Conservation (phyloP, 768 basidiomycete genomes). For the Lentinula raphanica region DNA sequence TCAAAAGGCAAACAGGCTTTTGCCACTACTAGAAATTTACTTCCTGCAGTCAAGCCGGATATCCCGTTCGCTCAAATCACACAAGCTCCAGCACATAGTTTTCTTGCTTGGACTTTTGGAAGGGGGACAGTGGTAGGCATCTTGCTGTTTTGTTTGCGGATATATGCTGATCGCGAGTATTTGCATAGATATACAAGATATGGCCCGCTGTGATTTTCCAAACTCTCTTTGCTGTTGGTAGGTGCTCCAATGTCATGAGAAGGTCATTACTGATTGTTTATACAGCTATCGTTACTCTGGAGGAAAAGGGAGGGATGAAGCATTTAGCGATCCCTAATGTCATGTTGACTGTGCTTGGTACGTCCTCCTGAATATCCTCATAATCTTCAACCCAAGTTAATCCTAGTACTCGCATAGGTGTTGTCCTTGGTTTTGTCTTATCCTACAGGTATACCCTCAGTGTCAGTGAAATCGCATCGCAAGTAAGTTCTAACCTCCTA, state of each 20-base stretch:
- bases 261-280: neutral
- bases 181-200: slow-evolving; percentile 9
- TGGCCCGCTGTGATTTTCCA: slow-evolving; percentile 11
- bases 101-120: slow-evolving; percentile 10
- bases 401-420: neutral
- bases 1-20: slow-evolving; percentile 3
- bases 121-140: slow-evolving; percentile 5
- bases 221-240: slow-evolving; percentile 5
- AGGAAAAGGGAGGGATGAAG: neutral
- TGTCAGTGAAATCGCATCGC: neutral
- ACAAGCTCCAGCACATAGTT: slow-evolving; percentile 7
- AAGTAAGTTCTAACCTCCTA: neutral
- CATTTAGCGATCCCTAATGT: slow-evolving; percentile 5
- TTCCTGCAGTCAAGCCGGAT: slow-evolving; percentile 7
- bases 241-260: neutral
- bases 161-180: too few species aligned
- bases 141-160: neutral
- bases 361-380: neutral
- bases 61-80: slow-evolving; percentile 4
- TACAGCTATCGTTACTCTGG: slow-evolving; percentile 1
- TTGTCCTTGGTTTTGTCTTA: slow-evolving; percentile 46
- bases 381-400: neutral
- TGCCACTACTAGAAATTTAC: neutral
- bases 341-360: slow-evolving; percentile 9
- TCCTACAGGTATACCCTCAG: slow-evolving; percentile 8